Percentiles rank a stretch among this genome's conserved stretches.
phyloP scores from a whole-genome alignment of 805 yeast species.

The Kuraishia cidri region DNA sequence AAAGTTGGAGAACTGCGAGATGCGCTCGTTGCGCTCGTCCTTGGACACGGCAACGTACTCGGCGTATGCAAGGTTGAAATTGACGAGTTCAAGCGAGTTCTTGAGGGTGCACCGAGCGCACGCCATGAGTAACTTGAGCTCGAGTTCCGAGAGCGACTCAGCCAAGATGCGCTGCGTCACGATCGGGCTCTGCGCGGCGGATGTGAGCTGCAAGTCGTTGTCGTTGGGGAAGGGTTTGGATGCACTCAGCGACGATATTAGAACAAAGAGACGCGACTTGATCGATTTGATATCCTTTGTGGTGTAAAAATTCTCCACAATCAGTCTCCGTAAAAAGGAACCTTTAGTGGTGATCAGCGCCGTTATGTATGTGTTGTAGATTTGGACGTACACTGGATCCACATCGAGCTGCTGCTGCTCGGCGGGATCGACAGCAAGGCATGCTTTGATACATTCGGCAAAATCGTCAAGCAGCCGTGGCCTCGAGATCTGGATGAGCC shows the following conservation, averaged over 20 bases:
- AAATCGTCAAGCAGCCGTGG: constrained; percentile 39
- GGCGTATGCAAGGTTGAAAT: constrained; percentile 67
- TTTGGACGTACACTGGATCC: constrained; percentile 4
- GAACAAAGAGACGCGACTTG: constrained; percentile 30
- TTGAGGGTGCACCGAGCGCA: constrained; percentile 66
- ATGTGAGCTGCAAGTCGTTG: not conserved
- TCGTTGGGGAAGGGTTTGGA: constrained; percentile 15
- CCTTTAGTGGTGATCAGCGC: constrained; percentile 14
- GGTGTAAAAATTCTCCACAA: constrained; percentile 45
- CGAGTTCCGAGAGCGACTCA: constrained; percentile 55
- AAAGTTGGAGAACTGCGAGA: constrained; percentile 15
- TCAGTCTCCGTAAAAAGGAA: constrained; percentile 22
- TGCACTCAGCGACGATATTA: constrained; percentile 23
- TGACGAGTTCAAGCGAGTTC: constrained; percentile 48
- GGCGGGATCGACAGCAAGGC: constrained; percentile 21
- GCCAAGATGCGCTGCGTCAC: constrained; percentile 9
- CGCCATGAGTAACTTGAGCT: constrained; percentile 60
- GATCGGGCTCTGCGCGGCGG: constrained; percentile 18
- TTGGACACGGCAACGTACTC: constrained; percentile 61
- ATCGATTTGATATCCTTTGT: constrained; percentile 48
- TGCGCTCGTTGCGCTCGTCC: constrained; percentile 24
- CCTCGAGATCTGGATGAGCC: constrained; percentile 54
- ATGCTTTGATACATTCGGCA: constrained; percentile 32
- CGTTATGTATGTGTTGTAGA: constrained; percentile 25
- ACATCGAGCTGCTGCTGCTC: constrained; percentile 7